A percentile compares a stretch with the other conserved stretches of the same genome.
These are phyloP conservation scores for Vaccinium macrocarpon DNA, from an alignment of 148 eudicot species.

Conservation along the genomic window DNA sequence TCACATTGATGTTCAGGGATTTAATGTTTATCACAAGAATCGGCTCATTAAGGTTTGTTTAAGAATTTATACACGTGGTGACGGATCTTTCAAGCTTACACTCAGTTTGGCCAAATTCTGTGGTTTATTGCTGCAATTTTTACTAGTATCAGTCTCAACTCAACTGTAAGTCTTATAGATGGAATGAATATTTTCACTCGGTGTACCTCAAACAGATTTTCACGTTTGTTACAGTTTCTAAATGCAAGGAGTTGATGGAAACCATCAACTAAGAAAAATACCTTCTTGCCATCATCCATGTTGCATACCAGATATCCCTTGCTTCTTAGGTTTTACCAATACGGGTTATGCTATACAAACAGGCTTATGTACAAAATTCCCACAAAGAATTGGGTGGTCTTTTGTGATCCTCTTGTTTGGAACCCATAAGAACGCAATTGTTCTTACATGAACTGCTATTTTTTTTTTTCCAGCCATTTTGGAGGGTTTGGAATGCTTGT, in stretches of 20 bases:
- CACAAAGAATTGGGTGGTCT: not conserved
- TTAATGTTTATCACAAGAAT: conserved; percentile 96
- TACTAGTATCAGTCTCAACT: not conserved
- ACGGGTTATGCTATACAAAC: not conserved
- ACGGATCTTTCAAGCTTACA: not conserved
- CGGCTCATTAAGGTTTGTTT: conserved; percentile 86
- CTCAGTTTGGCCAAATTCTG: not conserved
- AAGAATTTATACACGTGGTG: not conserved
- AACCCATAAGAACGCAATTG: not conserved
- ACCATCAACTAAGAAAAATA: not conserved
- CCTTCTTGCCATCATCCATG: not conserved
- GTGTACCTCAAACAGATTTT: not conserved
- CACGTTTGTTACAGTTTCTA: not conserved
- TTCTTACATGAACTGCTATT: conserved; percentile 12
- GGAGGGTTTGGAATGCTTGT: conserved; percentile 97
- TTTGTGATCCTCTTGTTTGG: not conserved
- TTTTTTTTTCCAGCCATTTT: conserved; percentile 68
- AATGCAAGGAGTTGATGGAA: not conserved
- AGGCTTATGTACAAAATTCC: not conserved
- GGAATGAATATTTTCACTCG: not conserved
- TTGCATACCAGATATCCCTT: not conserved
- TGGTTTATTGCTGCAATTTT: not conserved
- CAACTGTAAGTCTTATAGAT: not conserved
- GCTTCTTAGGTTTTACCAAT: not conserved
- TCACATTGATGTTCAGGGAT: conserved; percentile 97